Evolutionary conservation across 768 basidiomycete species (phyloP), one percentile per base, ranked within the genome.

Genomic region (Steccherinum ochraceum): DNA sequence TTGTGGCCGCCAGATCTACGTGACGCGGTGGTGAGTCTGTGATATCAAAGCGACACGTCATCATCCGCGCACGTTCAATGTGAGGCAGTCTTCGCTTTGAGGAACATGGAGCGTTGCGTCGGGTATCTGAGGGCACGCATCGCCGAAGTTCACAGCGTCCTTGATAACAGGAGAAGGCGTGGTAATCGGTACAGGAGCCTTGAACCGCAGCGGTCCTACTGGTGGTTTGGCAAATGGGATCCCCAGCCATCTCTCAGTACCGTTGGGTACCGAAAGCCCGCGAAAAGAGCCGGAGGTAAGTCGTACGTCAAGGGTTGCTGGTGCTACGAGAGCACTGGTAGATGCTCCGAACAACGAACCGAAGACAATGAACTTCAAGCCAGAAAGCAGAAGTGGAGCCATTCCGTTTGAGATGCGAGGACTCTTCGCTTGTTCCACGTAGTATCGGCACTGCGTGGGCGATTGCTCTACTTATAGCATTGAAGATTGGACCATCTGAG

Each of bases 151-250:
- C 12, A 72, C 70, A 12, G 82, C 78, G 51, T 75, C 60, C 27
- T 68, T 62, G 1, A 78, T 52, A 0, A 51, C 66, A 11, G 48
- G 56, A 0, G 66, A 64, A 1, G 62, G 53, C 24, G 55, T 57
- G 16, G 64, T 64, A 50, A 80, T 69, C 2, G 68, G 60, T 0
- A 74, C 67, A 2, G 84, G 81, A 0, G 76, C 73, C 53, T 76
- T 77, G 65, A 86, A 83, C 2, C 83, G 74, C 41, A 84, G 69
- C 5, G 59, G 39, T 1, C 81, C 82, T 0, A 79, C 56, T 0
- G 84, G 84, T 1, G 82, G 71, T 52, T 74, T 64, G 3, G 80
- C 83, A 51, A 70, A 86, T 0, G 77, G 83, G 26, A 86, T 74
- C 2, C 82, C 83, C 12, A 83, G 69, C 75, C 80, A 86, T 59